Conservation (phyloP, 1,284 basidiomycete species). For the Ustilago trichophora region DNA sequence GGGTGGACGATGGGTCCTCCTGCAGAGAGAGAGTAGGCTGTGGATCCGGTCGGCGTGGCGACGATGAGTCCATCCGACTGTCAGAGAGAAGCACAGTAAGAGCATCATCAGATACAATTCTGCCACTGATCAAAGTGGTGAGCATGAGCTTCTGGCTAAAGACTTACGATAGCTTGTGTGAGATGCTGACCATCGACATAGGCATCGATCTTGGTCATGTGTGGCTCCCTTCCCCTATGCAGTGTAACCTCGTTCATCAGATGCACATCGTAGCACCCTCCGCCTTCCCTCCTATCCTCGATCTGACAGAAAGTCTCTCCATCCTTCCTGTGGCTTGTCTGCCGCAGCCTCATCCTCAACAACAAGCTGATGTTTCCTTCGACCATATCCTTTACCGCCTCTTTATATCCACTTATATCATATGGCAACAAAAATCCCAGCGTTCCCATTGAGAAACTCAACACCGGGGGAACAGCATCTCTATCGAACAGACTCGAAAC, state of each 20-base stretch:
- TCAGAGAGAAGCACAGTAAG: not conserved
- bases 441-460: conserved; percentile 96
- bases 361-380: conserved; percentile 50
- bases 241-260: conserved; percentile 97
- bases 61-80: conserved; percentile 94
- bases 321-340: conserved; percentile 41
- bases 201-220: conserved; percentile 91
- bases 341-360: conserved; percentile 56
- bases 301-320: conserved; percentile 45
- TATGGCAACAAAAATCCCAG: conserved; percentile 93
- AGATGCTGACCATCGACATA: conserved; percentile 95
- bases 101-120: too few relatives aligned
- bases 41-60: conserved; percentile 94
- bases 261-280: conserved; percentile 76
- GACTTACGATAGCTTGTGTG: conserved; percentile 89
- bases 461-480: conserved; percentile 88
- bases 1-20: conserved; percentile 97
- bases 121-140: not conserved
- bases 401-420: conserved; percentile 57
- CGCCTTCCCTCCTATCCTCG: conserved; percentile 21
- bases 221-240: conserved; percentile 88
- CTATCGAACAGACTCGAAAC: conserved; percentile 89
- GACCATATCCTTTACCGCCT: conserved; percentile 54
- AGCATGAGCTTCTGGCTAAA: not conserved
- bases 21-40: conserved; percentile 93